Conservation (phyloP, 176 grass and related monocot genomes). For the Carex myosuroides region DNA sequence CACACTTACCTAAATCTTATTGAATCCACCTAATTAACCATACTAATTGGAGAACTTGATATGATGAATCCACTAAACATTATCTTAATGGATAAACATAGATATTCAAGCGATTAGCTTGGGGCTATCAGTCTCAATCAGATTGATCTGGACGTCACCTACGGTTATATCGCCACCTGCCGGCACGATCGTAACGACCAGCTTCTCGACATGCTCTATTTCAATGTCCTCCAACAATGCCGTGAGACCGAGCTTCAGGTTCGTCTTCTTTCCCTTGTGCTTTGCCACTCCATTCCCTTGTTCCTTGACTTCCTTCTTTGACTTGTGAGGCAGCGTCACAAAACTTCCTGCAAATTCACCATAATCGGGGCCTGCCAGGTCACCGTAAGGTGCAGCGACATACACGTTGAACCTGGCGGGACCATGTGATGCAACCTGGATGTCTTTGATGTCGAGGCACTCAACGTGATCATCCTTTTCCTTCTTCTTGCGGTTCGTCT, state of each 20-base stretch:
- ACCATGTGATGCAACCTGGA: not conserved
- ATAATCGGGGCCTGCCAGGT: slow-evolving; percentile 15
- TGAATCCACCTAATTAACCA: not conserved
- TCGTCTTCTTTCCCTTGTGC: slow-evolving; percentile 1
- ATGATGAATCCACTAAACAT: not conserved
- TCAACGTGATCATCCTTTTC: slow-evolving; percentile 30
- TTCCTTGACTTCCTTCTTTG: not conserved
- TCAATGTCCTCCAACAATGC: slow-evolving; percentile 34
- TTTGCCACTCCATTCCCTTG: not conserved
- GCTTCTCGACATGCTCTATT: slow-evolving; percentile 6
- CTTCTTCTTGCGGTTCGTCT: slow-evolving; percentile 26
- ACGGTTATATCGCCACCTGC: slow-evolving; percentile 26
- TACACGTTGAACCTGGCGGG: slow-evolving; percentile 31
- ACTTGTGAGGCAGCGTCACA: slow-evolving; percentile 19
- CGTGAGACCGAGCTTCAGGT: slow-evolving; percentile 35
- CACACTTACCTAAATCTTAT: not conserved
- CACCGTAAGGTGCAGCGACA: slow-evolving; percentile 21
- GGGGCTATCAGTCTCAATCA: slow-evolving; percentile 13
- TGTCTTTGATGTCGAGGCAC: slow-evolving; percentile 26
- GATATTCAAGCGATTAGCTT: not conserved
- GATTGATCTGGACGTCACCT: not conserved
- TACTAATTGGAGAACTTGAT: not conserved
- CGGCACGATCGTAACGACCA: slow-evolving; percentile 40
- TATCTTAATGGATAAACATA: not conserved
- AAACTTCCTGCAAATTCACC: slow-evolving; percentile 49